Base-by-base conservation (phyloP, 352 stramenopile genomes). In the Phytophthora sp. region DNA sequence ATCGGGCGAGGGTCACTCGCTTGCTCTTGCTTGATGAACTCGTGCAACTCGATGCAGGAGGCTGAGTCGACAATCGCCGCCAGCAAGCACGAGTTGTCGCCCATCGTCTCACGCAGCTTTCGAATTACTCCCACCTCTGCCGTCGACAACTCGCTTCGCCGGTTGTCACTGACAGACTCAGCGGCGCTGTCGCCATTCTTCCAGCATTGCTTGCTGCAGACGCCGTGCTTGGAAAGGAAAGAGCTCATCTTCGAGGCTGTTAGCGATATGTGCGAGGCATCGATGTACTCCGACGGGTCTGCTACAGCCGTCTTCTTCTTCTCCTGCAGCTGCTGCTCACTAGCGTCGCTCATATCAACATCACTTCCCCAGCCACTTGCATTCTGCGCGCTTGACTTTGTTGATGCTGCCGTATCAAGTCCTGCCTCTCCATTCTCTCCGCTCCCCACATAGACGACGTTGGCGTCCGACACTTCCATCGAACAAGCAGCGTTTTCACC, bases 61-160 rank as follows among this genome's bases (percentile, higher is more conserved):
- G 74, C 57, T 13, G 74, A 81, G 24, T 67, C 66, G 2, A 91
- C 23, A 12, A 92, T 62, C 5, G 71, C 69, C 9, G 79, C 69
- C 32, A 92, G 76, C 72, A 89, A 74, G 48, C 84, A 91, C 18
- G 81, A 66, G 43, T 88, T 88, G 41, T 89, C 79, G 2, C 81
- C 81, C 44, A 90, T 72, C 3, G 76, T 77, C 30, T 79, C 71
- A 1, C 76, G 61, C 9, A 87, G 66, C 53, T 88, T 91, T 30
- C 77, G 76, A 27, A 89, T 21, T n/a, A 90, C 17, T 15, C 80
- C 65, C 15, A 81, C 20, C 69, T 89, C 79, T 3, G 74, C 38
- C 15, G 62, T 10, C 49, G 54, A 60, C 15, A 74, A 18, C 4
- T 9, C 15, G 18, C n/a, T 15, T 18, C 15, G 26, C 15, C 23